phyloP scores from a whole-genome alignment of 2,329 filamentous ascomycete genomes.

The Calonectria montana region DNA sequence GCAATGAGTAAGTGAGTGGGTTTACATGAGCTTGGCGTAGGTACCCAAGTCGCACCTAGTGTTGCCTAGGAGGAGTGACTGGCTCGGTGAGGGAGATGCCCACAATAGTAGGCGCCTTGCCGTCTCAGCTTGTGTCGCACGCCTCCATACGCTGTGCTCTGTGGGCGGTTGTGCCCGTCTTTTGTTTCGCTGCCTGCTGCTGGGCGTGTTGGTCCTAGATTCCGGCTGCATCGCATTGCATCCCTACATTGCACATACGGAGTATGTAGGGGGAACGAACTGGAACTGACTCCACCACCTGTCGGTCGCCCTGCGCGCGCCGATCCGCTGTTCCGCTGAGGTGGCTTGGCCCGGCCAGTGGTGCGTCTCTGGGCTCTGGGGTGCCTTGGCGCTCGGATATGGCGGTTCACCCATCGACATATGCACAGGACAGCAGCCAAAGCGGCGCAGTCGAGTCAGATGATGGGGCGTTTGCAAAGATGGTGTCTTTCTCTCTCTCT shows the following conservation, averaged over 20 bases:
- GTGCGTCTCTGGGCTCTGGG: neutral
- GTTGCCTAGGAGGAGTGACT: neutral
- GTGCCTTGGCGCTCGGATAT: neutral
- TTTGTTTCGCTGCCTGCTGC: constrained; percentile 1
- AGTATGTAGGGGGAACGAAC: neutral
- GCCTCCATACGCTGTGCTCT: neutral
- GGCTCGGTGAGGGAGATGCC: neutral
- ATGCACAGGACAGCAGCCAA: no score
- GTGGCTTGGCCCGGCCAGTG: neutral
- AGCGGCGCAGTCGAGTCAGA: constrained; percentile 7
- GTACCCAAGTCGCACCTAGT: neutral
- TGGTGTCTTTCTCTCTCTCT: neutral
- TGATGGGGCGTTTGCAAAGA: neutral
- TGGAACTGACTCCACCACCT: neutral
- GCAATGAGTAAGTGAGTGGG: neutral
- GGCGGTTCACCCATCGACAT: neutral
- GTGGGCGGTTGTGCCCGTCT: neutral
- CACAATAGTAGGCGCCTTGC: neutral
- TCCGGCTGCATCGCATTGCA: neutral
- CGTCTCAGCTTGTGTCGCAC: neutral
- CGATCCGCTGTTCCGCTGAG: neutral
- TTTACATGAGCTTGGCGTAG: constrained; percentile 1
- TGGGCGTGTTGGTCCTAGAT: neutral
- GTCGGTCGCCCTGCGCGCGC: neutral
- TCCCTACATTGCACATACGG: no score